Conservation (phyloP, 2,329 filamentous ascomycete species). For the Sclerotinia glacialis region DNA sequence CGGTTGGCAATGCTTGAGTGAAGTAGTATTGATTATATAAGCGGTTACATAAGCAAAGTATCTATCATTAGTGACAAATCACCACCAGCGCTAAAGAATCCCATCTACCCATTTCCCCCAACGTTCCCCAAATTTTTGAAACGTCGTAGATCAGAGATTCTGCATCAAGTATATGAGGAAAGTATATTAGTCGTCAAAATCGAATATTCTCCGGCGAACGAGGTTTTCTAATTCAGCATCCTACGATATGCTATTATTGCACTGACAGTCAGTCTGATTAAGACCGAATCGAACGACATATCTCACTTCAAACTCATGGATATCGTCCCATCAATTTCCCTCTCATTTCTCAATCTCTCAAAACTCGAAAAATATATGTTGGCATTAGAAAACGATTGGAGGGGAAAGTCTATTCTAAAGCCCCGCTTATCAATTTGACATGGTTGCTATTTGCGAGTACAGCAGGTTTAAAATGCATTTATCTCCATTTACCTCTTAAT, state of each 20-base stretch:
- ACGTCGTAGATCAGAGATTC: background rate
- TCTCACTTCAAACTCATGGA: background rate
- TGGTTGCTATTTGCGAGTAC: background rate
- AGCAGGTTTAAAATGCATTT: background rate
- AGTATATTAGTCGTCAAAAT: background rate
- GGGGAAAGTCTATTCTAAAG: background rate
- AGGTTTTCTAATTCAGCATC: background rate
- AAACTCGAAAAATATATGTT: background rate
- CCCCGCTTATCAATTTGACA: background rate
- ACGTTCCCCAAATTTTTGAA: slow-evolving; percentile 1
- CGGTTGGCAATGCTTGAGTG: background rate
- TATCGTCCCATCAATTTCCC: background rate
- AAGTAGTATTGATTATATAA: no score
- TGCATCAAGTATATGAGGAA: background rate
- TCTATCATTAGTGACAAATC: background rate
- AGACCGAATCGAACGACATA: background rate
- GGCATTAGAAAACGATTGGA: background rate
- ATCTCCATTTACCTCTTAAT: background rate
- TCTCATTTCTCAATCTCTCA: background rate
- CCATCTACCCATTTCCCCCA: background rate
- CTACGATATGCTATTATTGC: background rate
- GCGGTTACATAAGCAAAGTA: background rate
- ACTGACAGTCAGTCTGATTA: background rate
- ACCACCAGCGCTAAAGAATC: background rate
- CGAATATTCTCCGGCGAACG: background rate